These are phyloP conservation scores for Coemansia sp. DNA, from an alignment of 371 early-diverging fungal genomes.

Conservation along the genomic window DNA sequence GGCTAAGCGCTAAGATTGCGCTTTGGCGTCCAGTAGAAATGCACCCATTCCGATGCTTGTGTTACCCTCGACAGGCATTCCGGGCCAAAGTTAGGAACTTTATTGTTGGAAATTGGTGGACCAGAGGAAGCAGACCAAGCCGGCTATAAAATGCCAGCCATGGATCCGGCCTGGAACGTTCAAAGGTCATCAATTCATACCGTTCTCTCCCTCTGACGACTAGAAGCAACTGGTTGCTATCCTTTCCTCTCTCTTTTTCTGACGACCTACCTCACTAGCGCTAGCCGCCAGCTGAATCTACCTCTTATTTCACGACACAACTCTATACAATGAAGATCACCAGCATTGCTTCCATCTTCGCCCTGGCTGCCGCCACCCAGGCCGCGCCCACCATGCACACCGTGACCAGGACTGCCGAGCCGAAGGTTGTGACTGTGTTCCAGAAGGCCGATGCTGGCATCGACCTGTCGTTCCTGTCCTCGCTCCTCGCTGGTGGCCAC, in stretches of 20 bases:
- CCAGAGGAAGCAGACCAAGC: not conserved
- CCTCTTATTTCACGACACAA: not conserved
- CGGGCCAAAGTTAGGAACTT: not conserved
- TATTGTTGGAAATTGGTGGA: not conserved
- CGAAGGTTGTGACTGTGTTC: constrained; percentile 2
- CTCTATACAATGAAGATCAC: constrained; percentile 28
- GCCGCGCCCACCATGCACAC: constrained; percentile 18
- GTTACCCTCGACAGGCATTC: not conserved
- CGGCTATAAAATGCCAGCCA: constrained; percentile 3
- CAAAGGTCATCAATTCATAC: not conserved
- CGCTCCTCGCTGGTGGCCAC: not conserved
- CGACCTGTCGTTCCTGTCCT: not conserved
- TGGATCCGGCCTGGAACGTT: not conserved
- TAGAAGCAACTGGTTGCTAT: not conserved
- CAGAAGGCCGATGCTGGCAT: constrained; percentile 1
- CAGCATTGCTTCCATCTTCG: constrained; percentile 27
- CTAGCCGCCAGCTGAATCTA: constrained; percentile 7
- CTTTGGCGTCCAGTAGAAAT: not conserved
- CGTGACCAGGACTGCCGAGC: constrained; percentile 8
- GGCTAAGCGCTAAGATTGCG: not conserved
- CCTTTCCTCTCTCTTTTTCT: not conserved
- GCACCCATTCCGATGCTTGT: not conserved
- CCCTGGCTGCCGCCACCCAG: constrained; percentile 32
- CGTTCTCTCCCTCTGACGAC: not conserved
- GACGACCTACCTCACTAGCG: constrained; percentile 9